Base-by-base conservation (phyloP, 352 stramenopile species). In the Globisporangium parvum region DNA sequence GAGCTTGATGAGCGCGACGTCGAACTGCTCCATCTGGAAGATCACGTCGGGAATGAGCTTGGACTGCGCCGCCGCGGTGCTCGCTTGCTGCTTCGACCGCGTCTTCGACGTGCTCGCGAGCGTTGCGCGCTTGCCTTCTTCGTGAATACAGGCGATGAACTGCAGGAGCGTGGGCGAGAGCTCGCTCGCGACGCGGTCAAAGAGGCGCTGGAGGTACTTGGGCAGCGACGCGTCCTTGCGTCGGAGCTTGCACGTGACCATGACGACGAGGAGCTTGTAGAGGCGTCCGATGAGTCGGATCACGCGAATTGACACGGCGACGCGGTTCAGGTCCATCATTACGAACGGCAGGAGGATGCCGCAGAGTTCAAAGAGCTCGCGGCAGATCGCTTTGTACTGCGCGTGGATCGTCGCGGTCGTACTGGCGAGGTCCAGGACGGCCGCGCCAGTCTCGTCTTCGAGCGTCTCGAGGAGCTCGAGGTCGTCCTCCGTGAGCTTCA, bases 21-120 rank as follows among this genome's bases (percentile, higher is more conserved):
- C 79, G 21, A 74, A 87, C 55, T 89, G 79, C 54, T 89, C 79
- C 20, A 89, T 67, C 56, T 85, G 76, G 48, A 71, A 89, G 11
- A 89, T 75, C 10, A 87, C 65, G 4, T 87, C 75, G 0, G 79
- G 76, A 18, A 89, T 85, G 10, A 86, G 62, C 53, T 80, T 85
- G 15, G 74, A 69, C 56, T 85, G 70, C 9, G 53, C 52, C 1
- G 56, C 59, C 8, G 54, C 18, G 11, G 50, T 55, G 59, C 45
- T 54, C 21, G 21, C 20, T 39, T 44, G 42, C 37, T 57, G 62
- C 17, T 28, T 28, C 39, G 20, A 47, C 26, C 49, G 47, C 26
- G 47, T 42, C 41, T 64, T 65, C 37, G 21, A 65, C 53, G 37
- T 18, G 6, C 33, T 12, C 44, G 20, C 59, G 40, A 60, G 31